phyloP scores from a whole-genome alignment of 495 filamentous ascomycete genomes.

The Cudoniella acicularis region DNA sequence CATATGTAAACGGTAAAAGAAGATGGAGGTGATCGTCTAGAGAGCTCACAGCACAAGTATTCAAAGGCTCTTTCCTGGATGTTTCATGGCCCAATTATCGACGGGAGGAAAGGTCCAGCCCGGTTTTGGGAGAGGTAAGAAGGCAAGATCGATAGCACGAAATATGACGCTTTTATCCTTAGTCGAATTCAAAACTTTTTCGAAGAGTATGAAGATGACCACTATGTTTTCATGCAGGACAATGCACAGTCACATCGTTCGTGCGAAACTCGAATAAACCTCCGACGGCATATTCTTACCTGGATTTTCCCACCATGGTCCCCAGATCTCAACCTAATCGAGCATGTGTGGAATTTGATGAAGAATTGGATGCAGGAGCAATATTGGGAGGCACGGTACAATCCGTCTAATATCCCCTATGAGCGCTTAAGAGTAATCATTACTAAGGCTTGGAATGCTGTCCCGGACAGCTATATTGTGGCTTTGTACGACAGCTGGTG shows the following conservation, averaged over 20 bases:
- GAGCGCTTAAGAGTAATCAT: too few species aligned
- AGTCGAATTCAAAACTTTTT: not conserved
- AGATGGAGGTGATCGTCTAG: not conserved
- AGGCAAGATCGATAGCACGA: not conserved
- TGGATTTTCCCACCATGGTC: too few species aligned
- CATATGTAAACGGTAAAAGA: not conserved
- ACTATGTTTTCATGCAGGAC: not conserved
- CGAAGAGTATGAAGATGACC: not conserved
- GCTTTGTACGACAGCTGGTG: too few species aligned
- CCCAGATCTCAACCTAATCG: too few species aligned
- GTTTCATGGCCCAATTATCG: not conserved
- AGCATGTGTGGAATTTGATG: too few species aligned
- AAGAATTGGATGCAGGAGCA: too few species aligned
- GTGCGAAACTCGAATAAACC: too few species aligned
- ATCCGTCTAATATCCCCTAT: too few species aligned
- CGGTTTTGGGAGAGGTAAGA: not conserved
- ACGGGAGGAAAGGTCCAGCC: not conserved
- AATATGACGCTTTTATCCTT: not conserved
- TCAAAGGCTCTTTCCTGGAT: not conserved
- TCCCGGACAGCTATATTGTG: too few species aligned
- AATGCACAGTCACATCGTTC: not conserved
- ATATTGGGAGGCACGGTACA: too few species aligned
- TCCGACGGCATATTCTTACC: too few species aligned
- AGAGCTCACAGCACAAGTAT: not conserved
- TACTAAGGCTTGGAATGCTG: too few species aligned